Conservation (phyloP, 2,329 filamentous ascomycete species). For the Apiospora phragmitis region DNA sequence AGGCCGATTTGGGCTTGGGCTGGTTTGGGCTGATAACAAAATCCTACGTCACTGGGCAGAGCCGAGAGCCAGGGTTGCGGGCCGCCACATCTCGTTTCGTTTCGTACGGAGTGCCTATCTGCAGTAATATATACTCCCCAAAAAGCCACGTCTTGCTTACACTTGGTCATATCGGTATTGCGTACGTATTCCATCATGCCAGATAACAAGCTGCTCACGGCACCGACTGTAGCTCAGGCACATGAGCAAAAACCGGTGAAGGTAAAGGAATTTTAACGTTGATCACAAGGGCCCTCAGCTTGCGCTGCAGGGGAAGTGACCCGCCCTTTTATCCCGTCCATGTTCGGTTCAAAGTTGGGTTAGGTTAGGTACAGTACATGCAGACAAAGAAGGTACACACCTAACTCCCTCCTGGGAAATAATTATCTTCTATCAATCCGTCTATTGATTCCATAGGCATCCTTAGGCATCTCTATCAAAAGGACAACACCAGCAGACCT, state of each 20-base stretch:
- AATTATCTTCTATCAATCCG: background rate
- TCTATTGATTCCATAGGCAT: background rate
- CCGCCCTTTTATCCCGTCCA: background rate
- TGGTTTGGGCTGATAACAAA: background rate
- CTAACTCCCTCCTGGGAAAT: background rate
- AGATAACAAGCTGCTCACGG: background rate
- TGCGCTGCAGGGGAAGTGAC: background rate
- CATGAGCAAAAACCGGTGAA: background rate
- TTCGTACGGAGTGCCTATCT: background rate
- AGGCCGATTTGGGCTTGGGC: conserved; percentile 1
- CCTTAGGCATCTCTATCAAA: background rate
- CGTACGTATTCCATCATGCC: background rate
- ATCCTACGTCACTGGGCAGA: conserved; percentile 1
- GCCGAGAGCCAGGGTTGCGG: background rate
- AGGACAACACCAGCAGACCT: background rate
- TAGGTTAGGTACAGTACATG: background rate
- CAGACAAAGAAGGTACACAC: background rate
- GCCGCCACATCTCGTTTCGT: background rate
- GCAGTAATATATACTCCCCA: background rate
- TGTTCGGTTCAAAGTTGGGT: background rate
- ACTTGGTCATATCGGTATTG: background rate
- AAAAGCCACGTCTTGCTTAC: background rate
- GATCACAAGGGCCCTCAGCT: background rate
- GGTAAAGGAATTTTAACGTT: background rate
- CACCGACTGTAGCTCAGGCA: background rate